These are phyloP conservation scores for Cadophora sp. DNA, from an alignment of 2,329 filamentous ascomycete genomes.

Conservation along the genomic window DNA sequence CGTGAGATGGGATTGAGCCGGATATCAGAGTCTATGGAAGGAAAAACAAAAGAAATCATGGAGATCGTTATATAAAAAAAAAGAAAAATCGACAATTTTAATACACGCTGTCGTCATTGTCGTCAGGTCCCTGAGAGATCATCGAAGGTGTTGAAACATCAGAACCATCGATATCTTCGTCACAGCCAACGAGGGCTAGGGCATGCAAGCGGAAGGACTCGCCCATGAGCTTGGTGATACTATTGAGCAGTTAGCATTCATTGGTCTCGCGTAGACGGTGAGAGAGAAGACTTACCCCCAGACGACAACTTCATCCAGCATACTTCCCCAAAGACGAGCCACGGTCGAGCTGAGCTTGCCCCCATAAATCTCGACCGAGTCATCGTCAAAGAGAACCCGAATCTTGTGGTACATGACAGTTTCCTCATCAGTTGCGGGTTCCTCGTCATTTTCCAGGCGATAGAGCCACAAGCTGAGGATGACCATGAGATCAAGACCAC, in stretches of 20 bases:
- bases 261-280: conserved; percentile 10
- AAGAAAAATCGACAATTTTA: conserved; percentile 45
- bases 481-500: conserved; percentile 96
- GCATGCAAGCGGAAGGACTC: conserved; percentile 97
- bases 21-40: conserved; percentile 44
- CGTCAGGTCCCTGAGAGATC: conserved; percentile 72
- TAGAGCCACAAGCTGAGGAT: conserved; percentile 98
- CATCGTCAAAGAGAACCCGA: conserved; percentile 87
- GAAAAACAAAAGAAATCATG: conserved; percentile 55
- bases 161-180: conserved; percentile 79
- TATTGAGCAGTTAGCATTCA: conserved; percentile 56
- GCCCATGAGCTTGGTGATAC: conserved; percentile 94
- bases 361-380: conserved; percentile 81
- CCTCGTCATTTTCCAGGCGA: conserved; percentile 98
- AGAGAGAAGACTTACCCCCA: conserved; percentile 83
- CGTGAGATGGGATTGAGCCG: conserved; percentile 43
- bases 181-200: conserved; percentile 92
- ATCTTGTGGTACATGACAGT: conserved; percentile 91
- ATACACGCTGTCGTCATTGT: conserved; percentile 71
- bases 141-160: conserved; percentile 74
- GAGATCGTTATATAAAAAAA: conserved; percentile 43
- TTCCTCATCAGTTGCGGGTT: conserved; percentile 85
- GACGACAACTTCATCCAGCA: conserved; percentile 98
- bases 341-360: conserved; percentile 93
- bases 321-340: conserved; percentile 93